Evolutionary conservation across 225 moss, liverwort and hornwort genomes (phyloP).

Genomic region (Rhytidiadelphus loreus): DNA sequence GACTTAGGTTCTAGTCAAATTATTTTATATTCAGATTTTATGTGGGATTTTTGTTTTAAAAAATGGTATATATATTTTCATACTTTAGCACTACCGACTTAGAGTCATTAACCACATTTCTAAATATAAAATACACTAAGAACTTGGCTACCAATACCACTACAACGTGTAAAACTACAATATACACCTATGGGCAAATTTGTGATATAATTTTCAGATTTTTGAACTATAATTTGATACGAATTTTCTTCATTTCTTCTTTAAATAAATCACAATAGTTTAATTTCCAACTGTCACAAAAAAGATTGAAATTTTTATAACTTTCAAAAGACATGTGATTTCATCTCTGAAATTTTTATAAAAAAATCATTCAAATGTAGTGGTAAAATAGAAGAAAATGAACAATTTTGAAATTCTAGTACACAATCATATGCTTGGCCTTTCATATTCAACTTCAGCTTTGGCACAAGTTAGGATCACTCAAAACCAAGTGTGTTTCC

Average conservation of each 20-base stretch:
- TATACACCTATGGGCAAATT: neutral
- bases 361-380: neutral
- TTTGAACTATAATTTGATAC: neutral
- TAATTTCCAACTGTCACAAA: neutral
- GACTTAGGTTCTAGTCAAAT: neutral
- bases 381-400: neutral
- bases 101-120: neutral
- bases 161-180: neutral
- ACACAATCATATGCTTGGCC: neutral
- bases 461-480: neutral
- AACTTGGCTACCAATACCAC: neutral
- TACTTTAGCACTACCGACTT: neutral
- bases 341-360: neutral
- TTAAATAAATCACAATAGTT: neutral
- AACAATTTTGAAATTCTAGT: neutral
- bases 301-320: neutral
- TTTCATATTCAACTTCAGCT: neutral
- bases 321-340: neutral
- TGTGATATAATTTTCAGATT: rapidly evolving
- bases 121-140: too few relatives aligned
- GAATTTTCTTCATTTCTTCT: neutral
- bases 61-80: neutral
- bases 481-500: neutral
- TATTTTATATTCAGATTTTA: neutral
- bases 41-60: neutral